A percentile compares a stretch with the other conserved stretches of the same genome.
Conservation (phyloP, 257 asterid species). For the Nicotiana paniculata region DNA sequence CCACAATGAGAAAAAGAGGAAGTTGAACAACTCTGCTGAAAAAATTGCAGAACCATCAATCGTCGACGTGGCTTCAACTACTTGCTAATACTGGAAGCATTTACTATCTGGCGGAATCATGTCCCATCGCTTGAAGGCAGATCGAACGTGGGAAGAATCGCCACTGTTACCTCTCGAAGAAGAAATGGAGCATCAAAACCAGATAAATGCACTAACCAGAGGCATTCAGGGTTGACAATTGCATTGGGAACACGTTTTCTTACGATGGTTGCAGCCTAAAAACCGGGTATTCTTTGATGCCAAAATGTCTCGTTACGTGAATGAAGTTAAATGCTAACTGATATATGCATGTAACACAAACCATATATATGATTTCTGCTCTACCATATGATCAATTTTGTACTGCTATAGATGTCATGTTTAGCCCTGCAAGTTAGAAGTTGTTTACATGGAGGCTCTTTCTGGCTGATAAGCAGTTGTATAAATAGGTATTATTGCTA, state of each 20-base stretch:
- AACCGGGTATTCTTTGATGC: not conserved
- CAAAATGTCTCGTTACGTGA: not conserved
- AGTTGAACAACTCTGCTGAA: slow-evolving; percentile 8
- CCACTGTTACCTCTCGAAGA: not conserved
- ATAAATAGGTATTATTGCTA: not conserved
- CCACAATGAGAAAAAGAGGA: slow-evolving; percentile 31
- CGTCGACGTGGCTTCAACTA: slow-evolving; percentile 10
- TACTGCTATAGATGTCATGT: not conserved
- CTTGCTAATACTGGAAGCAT: slow-evolving; percentile 2
- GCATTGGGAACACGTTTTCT: not conserved
- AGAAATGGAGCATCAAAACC: not conserved
- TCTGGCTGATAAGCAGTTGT: not conserved
- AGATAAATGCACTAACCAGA: not conserved
- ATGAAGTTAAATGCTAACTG: not conserved
- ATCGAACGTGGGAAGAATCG: not conserved
- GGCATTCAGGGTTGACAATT: not conserved
- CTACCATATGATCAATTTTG: not conserved
- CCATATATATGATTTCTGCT: not conserved
- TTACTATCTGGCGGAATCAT: not conserved
- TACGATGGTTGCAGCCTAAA: not conserved
- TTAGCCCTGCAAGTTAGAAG: not conserved
- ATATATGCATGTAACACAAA: not conserved
- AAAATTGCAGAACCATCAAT: slow-evolving; percentile 5
- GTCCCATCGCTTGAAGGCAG: not conserved
- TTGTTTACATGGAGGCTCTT: not conserved